Conservation (phyloP, 202 grass and related monocot genomes). For the Schoenoplectus triqueter region DNA sequence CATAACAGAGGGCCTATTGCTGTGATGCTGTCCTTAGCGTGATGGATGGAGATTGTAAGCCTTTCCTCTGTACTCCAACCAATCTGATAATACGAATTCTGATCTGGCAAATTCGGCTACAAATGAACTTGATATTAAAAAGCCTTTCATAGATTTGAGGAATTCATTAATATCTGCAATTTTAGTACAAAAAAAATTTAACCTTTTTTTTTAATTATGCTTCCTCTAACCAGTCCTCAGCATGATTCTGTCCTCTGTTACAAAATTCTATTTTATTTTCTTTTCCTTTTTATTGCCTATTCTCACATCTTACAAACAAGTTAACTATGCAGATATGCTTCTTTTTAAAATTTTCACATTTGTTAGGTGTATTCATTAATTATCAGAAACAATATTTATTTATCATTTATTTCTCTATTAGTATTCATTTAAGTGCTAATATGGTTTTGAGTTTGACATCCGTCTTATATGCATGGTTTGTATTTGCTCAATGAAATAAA, state of each 20-base stretch:
- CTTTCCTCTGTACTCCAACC: background rate
- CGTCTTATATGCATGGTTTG: background rate
- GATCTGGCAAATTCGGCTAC: background rate
- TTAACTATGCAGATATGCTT: background rate
- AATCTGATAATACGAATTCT: slow-evolving; percentile 22
- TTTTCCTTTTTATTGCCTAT: too few species aligned
- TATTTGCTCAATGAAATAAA: background rate
- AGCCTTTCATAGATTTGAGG: too few species aligned
- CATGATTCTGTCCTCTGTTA: too few species aligned
- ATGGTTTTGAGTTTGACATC: background rate
- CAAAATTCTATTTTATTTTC: too few species aligned
- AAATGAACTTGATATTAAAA: background rate
- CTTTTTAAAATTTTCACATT: background rate
- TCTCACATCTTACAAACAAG: too few species aligned
- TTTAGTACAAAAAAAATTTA: too few species aligned
- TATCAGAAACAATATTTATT: background rate
- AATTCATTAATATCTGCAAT: too few species aligned
- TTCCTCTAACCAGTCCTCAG: too few species aligned
- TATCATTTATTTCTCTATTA: background rate
- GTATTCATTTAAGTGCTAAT: background rate
- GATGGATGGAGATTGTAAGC: too few species aligned
- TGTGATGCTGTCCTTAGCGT: too few species aligned
- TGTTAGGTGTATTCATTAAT: background rate
- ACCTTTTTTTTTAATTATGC: too few species aligned
- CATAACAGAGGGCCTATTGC: too few species aligned